Evolutionary conservation across 2,329 filamentous ascomycete genomes (phyloP), one percentile per base, ranked within the genome.

Genomic region (Didymella lethalis): DNA sequence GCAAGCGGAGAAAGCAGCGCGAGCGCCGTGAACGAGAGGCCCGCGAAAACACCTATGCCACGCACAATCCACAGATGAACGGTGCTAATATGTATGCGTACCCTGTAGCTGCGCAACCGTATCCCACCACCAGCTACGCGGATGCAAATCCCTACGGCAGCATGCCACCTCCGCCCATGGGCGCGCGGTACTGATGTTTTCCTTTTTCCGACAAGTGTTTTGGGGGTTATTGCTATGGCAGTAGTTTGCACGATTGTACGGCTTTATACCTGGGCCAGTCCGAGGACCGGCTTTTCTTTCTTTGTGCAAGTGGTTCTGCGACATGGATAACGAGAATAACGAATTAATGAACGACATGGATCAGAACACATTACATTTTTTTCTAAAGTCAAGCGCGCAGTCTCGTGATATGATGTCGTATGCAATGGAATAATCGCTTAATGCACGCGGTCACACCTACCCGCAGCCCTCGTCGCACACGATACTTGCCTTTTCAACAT

Each of bases 91-190:
- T 73, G 65, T 77, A 78, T 65, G 70, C 71, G 57, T 75, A 76
- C 67, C 75, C 75, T 71, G 69, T 73, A 76, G 67, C 69, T 66
- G 65, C 70, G 64, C 59, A 78, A 56, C 65, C 57, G 31, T 73
- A 77, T 59, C 77, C 76, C 46, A 72, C 76, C 32, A 75, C 72
- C 38, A 60, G 65, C 45, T 82, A 83, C 63, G 70, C 75, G 46
- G 80, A 82, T 66, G 77, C 71, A 43, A 82, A 82, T 65, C 81
- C 80, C 16, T 83, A 83, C 59, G 74, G 73, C 48, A 68, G 36
- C 40, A 56, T 78, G 31, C 77, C 77, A 38, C 77, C 77, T 32
- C 77, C 77, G 10, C 77, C 77, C 7, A 77, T 78, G 65, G 77
- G 77, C 44, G 65, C 71, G 56, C 64, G 73, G 63, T 76, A 76